A percentile compares a stretch with the other conserved stretches of the same genome.
Evolutionary conservation across 1,284 basidiomycete species (phyloP).

Genomic region (Ustilago sp.): DNA sequence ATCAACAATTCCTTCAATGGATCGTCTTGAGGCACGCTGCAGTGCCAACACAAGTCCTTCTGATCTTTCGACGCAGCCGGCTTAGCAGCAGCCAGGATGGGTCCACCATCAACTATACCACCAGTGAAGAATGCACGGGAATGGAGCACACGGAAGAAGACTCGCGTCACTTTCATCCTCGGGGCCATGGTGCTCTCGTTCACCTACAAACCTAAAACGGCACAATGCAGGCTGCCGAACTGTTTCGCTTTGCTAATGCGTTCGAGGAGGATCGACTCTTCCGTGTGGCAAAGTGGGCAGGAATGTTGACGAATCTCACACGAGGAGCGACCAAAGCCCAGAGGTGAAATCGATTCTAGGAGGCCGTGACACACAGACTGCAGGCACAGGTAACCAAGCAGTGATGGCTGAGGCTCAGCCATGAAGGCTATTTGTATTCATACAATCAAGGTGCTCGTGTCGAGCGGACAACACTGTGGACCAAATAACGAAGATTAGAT

Average conservation of each 20-base stretch:
- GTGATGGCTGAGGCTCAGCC: neutral
- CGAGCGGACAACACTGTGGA: conserved; percentile 14
- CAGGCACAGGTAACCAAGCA: neutral
- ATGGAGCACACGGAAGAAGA: conserved; percentile 37
- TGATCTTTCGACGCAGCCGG: neutral
- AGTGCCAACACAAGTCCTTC: too few species aligned
- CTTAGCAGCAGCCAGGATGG: conserved; percentile 1
- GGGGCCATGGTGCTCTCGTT: conserved; percentile 39
- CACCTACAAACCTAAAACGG: conserved; percentile 14
- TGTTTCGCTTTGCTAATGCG: too few species aligned
- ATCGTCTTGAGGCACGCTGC: neutral
- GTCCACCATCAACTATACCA: conserved; percentile 4
- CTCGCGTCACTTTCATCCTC: conserved; percentile 33
- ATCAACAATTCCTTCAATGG: conserved; percentile 7
- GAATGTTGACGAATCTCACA: too few species aligned
- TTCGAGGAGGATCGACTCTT: conserved; percentile 5
- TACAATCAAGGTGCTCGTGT: conserved; percentile 15
- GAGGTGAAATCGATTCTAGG: too few species aligned
- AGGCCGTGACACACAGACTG: neutral
- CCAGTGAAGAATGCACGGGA: conserved; percentile 38
- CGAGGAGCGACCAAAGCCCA: too few species aligned
- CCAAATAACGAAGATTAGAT: neutral
- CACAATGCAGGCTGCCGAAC: too few species aligned
- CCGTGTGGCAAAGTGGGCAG: neutral
- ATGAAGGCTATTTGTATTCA: neutral